A percentile compares a stretch with the other conserved stretches of the same genome.
These are phyloP conservation scores for Diddensiella caesifluorescens DNA, from an alignment of 805 yeast species.

Conservation along the genomic window DNA sequence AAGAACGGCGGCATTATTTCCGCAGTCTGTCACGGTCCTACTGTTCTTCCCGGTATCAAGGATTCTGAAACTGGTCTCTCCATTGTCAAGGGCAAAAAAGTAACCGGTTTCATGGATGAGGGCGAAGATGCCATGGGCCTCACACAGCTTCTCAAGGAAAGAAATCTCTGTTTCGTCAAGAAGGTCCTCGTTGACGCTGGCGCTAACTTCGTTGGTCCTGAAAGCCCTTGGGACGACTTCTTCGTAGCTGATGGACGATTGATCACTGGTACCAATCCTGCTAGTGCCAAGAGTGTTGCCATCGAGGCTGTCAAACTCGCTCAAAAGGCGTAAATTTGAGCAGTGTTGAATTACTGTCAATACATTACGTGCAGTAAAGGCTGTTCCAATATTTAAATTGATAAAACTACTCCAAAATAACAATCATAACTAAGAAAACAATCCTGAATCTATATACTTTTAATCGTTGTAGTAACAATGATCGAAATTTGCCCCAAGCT, in stretches of 20 bases:
- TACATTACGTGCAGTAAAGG: neutral
- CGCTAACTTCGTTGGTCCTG: constrained; percentile 43
- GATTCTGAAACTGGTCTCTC: constrained; percentile 40
- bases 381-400: neutral
- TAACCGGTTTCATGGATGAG: constrained; percentile 56
- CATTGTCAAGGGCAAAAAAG: constrained; percentile 46
- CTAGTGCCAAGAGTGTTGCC: constrained; percentile 24
- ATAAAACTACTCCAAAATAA: too few relatives aligned
- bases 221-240: constrained; percentile 48
- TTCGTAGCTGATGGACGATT: constrained; percentile 51
- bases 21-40: constrained; percentile 70
- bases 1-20: constrained; percentile 50
- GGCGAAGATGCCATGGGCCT: constrained; percentile 42
- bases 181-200: constrained; percentile 37
- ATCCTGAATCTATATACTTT: too few relatives aligned
- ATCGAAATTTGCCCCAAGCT: constrained; percentile 13
- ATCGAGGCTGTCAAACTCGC: constrained; percentile 9
- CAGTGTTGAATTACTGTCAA: too few relatives aligned
- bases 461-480: constrained; percentile 13
- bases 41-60: constrained; percentile 45
- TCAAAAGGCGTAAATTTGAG: too few relatives aligned
- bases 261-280: constrained; percentile 65
- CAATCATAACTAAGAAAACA: too few relatives aligned
- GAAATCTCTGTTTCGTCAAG: constrained; percentile 35
- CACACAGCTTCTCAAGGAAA: constrained; percentile 27